phyloP scores from a whole-genome alignment of 306 rosid species.

The Cucumis sativus region Cucumber_9930_V3 NC_026660.2:306501-307000 shows the following conservation, averaged over 20 bases:
- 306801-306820: constrained; percentile 34
- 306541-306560: constrained; percentile 16
- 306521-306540: constrained; percentile 63
- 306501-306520: constrained; percentile 51
- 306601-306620: constrained; percentile 19
- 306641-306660: constrained; percentile 34
- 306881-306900: constrained; percentile 30
- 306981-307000: constrained; percentile 95
- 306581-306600: constrained; percentile 18
- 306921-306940: constrained; percentile 68
- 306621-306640: constrained; percentile 25
- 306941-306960: constrained; percentile 89
- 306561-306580: neutral
- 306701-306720: constrained; percentile 18
- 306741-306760: constrained; percentile 51
- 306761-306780: constrained; percentile 27
- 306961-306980: constrained; percentile 66
- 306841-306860: constrained; percentile 76
- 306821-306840: constrained; percentile 72
- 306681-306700: constrained; percentile 14
- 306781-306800: constrained; percentile 29
- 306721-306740: constrained; percentile 29
- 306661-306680: constrained; percentile 51
- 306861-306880: constrained; percentile 56
- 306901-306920: constrained; percentile 81